Evolutionary conservation across 2,329 filamentous ascomycete genomes (phyloP).

Genomic region (Sclerotinia nivalis): DNA sequence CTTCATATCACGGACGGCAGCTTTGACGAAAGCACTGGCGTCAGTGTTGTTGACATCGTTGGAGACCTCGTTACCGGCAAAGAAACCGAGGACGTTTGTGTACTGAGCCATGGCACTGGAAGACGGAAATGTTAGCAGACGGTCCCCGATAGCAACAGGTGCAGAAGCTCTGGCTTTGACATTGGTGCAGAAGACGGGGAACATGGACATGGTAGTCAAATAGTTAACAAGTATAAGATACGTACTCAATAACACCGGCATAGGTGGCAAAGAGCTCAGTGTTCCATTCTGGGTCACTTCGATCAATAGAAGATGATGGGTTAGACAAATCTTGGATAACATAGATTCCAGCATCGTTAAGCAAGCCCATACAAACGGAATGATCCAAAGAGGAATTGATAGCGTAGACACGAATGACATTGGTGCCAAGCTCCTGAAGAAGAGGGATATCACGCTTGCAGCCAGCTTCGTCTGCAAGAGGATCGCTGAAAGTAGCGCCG

Average conservation of each 20-base stretch:
- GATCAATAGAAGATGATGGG: slow-evolving; percentile 81
- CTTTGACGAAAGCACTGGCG: slow-evolving; percentile 94
- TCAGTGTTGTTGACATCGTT: slow-evolving; percentile 86
- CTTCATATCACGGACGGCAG: slow-evolving; percentile 95
- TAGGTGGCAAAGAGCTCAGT: slow-evolving; percentile 77
- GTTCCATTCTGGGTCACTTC: slow-evolving; percentile 76
- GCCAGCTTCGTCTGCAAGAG: slow-evolving; percentile 67
- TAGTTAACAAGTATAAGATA: not conserved
- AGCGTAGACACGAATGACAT: slow-evolving; percentile 93
- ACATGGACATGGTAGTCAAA: not conserved
- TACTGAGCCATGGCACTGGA: slow-evolving; percentile 68
- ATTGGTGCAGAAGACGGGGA: not conserved
- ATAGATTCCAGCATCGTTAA: slow-evolving; percentile 88
- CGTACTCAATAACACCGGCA: slow-evolving; percentile 72
- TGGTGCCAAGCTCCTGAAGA: slow-evolving; percentile 77
- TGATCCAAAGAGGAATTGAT: slow-evolving; percentile 80
- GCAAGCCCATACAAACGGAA: slow-evolving; percentile 77
- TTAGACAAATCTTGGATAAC: slow-evolving; percentile 88
- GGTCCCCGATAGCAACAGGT: not conserved
- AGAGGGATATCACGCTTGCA: slow-evolving; percentile 88
- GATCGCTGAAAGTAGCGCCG: slow-evolving; percentile 70
- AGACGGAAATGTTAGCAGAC: slow-evolving; percentile 6
- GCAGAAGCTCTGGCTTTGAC: not conserved
- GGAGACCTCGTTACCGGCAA: slow-evolving; percentile 96
- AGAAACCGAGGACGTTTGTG: slow-evolving; percentile 93